Conservation (phyloP, 805 yeast species). For the Jamesozyma rosinii region DNA sequence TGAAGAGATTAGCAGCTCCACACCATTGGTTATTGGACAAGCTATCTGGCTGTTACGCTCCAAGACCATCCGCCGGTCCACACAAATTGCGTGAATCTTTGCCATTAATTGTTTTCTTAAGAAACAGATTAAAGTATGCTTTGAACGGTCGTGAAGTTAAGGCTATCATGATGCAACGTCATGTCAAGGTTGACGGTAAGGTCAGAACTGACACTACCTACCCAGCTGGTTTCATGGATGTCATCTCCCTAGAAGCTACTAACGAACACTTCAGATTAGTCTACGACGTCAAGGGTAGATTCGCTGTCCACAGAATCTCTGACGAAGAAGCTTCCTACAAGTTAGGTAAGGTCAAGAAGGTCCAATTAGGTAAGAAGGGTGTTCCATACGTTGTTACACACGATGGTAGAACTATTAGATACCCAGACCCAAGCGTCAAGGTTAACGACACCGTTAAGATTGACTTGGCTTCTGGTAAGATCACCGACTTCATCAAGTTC, state of each 20-base stretch:
- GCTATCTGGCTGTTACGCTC: constrained; percentile 98
- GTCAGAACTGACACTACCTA: constrained; percentile 97
- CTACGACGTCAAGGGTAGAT: constrained; percentile 98
- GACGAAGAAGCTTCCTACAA: constrained; percentile 98
- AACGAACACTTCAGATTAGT: constrained; percentile 98
- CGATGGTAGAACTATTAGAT: constrained; percentile 99
- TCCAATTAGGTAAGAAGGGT: constrained; percentile 96
- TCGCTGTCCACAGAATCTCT: constrained; percentile 98
- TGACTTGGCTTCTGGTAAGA: constrained; percentile 93
- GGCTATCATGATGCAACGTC: constrained; percentile 97
- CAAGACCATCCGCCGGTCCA: constrained; percentile 99
- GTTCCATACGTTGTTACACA: constrained; percentile 98
- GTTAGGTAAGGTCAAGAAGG: constrained; percentile 96
- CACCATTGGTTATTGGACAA: constrained; percentile 99
- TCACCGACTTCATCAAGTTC: constrained; percentile 78
- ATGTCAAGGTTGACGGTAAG: constrained; percentile 97
- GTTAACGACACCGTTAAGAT: constrained; percentile 97
- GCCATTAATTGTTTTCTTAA: constrained; percentile 91
- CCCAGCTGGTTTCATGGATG: constrained; percentile 99
- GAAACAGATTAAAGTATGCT: constrained; percentile 98
- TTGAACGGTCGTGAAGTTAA: constrained; percentile 98
- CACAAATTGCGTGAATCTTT: constrained; percentile 97
- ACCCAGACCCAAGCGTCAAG: constrained; percentile 96
- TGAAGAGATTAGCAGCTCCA: constrained; percentile 99
- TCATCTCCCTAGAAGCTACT: constrained; percentile 93